phyloP scores from a whole-genome alignment of 164 flowering plant species.

The Liquidambar formosana region DNA sequence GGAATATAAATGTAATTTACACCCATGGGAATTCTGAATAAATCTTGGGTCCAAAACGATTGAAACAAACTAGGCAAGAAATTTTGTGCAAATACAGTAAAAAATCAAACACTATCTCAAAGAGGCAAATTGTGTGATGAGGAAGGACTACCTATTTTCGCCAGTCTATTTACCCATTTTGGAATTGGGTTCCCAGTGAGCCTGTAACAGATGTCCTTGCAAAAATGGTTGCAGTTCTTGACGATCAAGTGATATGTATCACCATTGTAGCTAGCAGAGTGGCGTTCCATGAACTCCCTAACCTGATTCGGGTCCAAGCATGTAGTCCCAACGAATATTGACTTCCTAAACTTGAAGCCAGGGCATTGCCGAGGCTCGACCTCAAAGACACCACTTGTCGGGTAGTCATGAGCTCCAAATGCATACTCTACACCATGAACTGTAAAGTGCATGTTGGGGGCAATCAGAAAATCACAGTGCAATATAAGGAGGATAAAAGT shows the following conservation, averaged over 20 bases:
- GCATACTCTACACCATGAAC: constrained; percentile 99
- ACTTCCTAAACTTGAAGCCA: constrained; percentile 91
- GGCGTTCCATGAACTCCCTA: constrained; percentile 84
- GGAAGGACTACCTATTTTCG: constrained; percentile 67
- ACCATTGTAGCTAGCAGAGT: constrained; percentile 75
- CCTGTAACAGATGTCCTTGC: constrained; percentile 83
- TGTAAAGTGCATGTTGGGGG: constrained; percentile 24
- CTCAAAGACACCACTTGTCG: constrained; percentile 95
- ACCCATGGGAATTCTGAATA: too few species aligned
- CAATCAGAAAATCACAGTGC: constrained; percentile 10
- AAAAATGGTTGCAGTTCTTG: constrained; percentile 98
- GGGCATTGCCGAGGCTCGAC: constrained; percentile 98
- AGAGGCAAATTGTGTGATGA: too few species aligned
- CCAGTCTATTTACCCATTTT: constrained; percentile 95
- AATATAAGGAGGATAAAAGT: background rate
- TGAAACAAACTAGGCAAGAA: too few species aligned
- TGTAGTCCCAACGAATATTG: constrained; percentile 88
- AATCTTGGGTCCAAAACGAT: too few species aligned
- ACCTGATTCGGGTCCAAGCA: constrained; percentile 70
- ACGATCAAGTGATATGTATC: constrained; percentile 88
- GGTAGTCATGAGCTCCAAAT: constrained; percentile 94
- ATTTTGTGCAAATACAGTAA: too few species aligned
- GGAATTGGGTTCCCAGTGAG: constrained; percentile 85
- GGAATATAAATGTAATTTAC: too few species aligned
- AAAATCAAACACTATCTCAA: too few species aligned